These are phyloP conservation scores for Saccharomycopsis sp. DNA, from an alignment of 805 yeast species.

Conservation along the genomic window DNA sequence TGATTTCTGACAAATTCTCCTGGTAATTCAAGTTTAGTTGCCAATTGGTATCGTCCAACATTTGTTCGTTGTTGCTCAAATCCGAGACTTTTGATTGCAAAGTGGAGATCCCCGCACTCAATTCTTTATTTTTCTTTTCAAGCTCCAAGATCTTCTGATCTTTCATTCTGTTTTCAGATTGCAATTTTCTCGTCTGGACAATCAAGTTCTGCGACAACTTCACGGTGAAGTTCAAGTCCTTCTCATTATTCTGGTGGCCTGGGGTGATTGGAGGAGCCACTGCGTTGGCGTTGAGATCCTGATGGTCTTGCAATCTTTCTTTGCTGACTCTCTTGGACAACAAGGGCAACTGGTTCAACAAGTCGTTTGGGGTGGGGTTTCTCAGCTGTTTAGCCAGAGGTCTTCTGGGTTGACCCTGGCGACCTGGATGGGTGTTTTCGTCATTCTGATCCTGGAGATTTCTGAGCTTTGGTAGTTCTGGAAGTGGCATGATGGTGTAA, in stretches of 20 bases:
- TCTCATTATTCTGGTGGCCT: conserved; percentile 32
- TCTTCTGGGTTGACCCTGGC: too few species aligned
- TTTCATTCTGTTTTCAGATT: conserved; percentile 48
- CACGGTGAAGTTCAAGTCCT: conserved; percentile 63
- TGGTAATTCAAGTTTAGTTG: conserved; percentile 49
- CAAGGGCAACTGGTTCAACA: conserved; percentile 14
- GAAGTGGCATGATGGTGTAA: conserved; percentile 16
- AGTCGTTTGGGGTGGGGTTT: conserved; percentile 14
- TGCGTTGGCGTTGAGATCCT: neutral
- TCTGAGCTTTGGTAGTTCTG: conserved; percentile 12
- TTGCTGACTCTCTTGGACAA: conserved; percentile 17
- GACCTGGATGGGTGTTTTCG: too few species aligned
- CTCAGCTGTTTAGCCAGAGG: too few species aligned
- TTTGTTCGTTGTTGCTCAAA: conserved; percentile 32
- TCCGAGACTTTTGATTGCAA: conserved; percentile 22
- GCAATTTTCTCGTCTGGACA: conserved; percentile 60
- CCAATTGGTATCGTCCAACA: conserved; percentile 53
- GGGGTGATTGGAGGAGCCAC: conserved; percentile 17
- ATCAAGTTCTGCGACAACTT: conserved; percentile 66
- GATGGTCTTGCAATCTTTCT: conserved; percentile 8
- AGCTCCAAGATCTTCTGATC: conserved; percentile 16
- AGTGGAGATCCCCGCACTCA: conserved; percentile 12
- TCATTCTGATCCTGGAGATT: conserved; percentile 10
- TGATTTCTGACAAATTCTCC: conserved; percentile 27
- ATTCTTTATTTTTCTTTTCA: conserved; percentile 7